Evolutionary conservation across 2,329 filamentous ascomycete species (phyloP).

Genomic region (Metarhizium anisopliae): DNA sequence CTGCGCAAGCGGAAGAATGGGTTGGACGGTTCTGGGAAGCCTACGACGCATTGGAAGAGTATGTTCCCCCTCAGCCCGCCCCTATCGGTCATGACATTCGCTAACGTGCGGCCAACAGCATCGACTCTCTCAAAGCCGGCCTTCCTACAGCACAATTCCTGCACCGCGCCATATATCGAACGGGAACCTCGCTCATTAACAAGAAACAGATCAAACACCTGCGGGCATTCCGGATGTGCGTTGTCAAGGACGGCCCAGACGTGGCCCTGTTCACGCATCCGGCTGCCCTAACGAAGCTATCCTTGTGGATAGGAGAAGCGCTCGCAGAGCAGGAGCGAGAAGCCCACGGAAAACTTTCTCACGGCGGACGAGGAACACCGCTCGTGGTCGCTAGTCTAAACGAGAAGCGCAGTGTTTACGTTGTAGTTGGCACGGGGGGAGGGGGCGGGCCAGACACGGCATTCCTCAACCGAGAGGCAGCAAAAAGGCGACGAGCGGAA

Average conservation of each 20-base stretch:
- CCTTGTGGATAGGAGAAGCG: constrained; percentile 89
- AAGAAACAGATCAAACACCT: constrained; percentile 93
- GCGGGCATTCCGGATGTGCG: constrained; percentile 85
- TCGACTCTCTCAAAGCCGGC: constrained; percentile 66
- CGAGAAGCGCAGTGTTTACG: constrained; percentile 76
- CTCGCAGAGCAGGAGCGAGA: constrained; percentile 83
- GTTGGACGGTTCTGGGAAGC: constrained; percentile 61
- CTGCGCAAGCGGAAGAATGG: constrained; percentile 53
- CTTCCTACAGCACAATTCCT: constrained; percentile 81
- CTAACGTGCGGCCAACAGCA: constrained; percentile 32
- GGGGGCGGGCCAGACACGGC: constrained; percentile 68
- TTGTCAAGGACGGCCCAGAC: constrained; percentile 92
- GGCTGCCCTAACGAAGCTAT: constrained; percentile 84
- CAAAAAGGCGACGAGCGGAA: constrained; percentile 53
- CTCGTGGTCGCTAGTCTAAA: constrained; percentile 87
- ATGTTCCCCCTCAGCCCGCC: constrained; percentile 20
- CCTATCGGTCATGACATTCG: neutral
- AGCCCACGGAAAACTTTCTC: constrained; percentile 55
- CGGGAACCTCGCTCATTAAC: constrained; percentile 80
- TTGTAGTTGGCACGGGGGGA: constrained; percentile 87
- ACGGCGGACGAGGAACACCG: constrained; percentile 67
- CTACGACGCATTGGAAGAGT: constrained; percentile 64
- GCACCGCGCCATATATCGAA: constrained; percentile 85
- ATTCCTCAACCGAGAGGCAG: constrained; percentile 58
- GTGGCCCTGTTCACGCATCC: constrained; percentile 88